Base-by-base conservation (phyloP, 2,329 filamentous ascomycete genomes). In the Aspergillus intermedius region DNA sequence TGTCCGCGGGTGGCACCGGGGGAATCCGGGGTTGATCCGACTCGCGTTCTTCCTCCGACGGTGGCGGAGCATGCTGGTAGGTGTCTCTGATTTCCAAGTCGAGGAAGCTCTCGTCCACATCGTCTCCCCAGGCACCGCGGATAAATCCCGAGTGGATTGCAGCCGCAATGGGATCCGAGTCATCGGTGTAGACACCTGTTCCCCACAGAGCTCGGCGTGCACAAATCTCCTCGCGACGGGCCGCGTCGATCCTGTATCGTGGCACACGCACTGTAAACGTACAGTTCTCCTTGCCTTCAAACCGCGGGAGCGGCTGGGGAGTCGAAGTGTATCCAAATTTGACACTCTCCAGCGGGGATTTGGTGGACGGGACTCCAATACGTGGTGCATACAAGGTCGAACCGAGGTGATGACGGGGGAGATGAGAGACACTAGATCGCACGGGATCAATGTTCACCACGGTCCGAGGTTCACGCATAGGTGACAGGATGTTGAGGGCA, bases 101-200 rank as follows among this genome's bases (percentile, higher is more conserved):
- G 9, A 95, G 75, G 68, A 91, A 74, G 10, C 76, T 74, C 1
- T 81, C 75, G 57, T 93, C 87, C 1, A 93, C 80, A 32, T 88
- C 86, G 5, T 90, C 83, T 4, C 82, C 76, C 86, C 91, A 95
- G 59, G 91, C 88, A 30, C 91, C 91, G 39, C 85, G 83, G 57
- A 98, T 86, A 83, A 90, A 97, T 3, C 93, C 93, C 1, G 84
- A 84, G 66, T 98, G 93, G 42, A 98, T 91, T 51, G 91, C 91
- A 2, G 91, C 91, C 0, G 90, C 91, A 21, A 98, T 79, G 0
- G 93, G 83, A 63, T 98, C 93, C 0, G 90, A 95, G 68, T 98
- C 93, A 59, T 98, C 93, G 0, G 90, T 95, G 64, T 97, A 97
- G 5, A 98, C 80, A 34, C 94, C 91, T 0, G 89, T 93, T 1